phyloP scores from a whole-genome alignment of 2,329 filamentous ascomycete genomes.

The Botrytis fragariae region DNA sequence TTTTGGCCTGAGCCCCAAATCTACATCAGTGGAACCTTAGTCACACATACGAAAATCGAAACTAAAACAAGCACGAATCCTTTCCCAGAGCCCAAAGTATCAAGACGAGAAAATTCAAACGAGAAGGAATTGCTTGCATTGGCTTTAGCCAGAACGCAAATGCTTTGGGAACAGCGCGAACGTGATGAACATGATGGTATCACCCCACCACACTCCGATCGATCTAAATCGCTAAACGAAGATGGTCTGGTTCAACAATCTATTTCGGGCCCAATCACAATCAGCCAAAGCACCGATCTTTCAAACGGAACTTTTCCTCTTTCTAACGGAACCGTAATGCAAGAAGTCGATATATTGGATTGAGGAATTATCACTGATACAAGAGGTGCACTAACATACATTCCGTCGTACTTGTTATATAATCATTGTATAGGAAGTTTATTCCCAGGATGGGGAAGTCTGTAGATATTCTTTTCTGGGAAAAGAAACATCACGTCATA shows the following conservation, averaged over 20 bases:
- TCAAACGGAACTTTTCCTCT: constrained; percentile 8
- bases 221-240: constrained; percentile 35
- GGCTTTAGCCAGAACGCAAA: constrained; percentile 56
- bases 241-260: constrained; percentile 10
- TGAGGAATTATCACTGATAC: background rate
- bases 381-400: background rate
- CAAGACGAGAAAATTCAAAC: constrained; percentile 50
- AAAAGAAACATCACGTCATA: background rate
- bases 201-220: constrained; percentile 36
- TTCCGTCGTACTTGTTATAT: background rate
- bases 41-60: constrained; percentile 42
- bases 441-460: background rate
- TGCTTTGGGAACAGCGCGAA: constrained; percentile 49
- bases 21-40: constrained; percentile 55
- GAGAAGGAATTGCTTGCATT: constrained; percentile 57
- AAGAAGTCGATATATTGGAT: background rate
- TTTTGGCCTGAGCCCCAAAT: constrained; percentile 58
- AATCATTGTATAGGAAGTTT: constrained; percentile 2
- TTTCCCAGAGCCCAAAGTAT: constrained; percentile 54
- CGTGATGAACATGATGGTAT: constrained; percentile 33
- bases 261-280: background rate
- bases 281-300: background rate
- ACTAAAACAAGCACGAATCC: constrained; percentile 49
- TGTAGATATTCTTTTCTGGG: background rate
- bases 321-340: background rate